These are phyloP conservation scores for Prunus fruticosa DNA, from an alignment of 306 rosid genomes.

Conservation along the genomic window DNA sequence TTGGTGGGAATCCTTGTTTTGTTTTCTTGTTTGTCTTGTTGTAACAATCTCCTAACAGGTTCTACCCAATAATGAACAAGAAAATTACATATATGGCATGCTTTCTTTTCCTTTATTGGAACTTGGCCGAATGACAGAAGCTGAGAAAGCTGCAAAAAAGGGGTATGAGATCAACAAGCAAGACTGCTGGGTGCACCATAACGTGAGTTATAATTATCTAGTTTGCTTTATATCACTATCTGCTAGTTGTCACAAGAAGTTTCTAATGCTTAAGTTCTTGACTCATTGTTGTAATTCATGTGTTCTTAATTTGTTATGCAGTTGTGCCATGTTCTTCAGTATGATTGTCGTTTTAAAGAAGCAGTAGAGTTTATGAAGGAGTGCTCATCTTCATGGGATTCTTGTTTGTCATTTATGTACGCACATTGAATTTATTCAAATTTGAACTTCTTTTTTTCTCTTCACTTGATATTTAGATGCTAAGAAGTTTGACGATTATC, in stretches of 20 bases:
- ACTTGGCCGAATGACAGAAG: conserved; percentile 73
- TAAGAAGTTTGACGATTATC: conserved; percentile 24
- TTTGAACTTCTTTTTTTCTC: not conserved
- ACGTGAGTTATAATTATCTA: conserved; percentile 44
- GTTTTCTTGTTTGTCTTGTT: not conserved
- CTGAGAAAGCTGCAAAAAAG: conserved; percentile 71
- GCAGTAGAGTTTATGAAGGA: conserved; percentile 85
- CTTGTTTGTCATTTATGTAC: conserved; percentile 66
- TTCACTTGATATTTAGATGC: conserved; percentile 16
- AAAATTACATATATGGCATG: conserved; percentile 71
- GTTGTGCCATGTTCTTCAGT: conserved; percentile 91
- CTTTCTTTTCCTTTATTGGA: conserved; percentile 88
- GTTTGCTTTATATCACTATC: not conserved
- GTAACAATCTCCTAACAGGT: conserved; percentile 44
- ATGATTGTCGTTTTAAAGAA: conserved; percentile 66
- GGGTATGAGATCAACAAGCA: conserved; percentile 67
- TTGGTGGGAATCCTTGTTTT: not conserved
- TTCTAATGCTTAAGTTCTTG: conserved; percentile 1
- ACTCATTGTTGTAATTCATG: conserved; percentile 13
- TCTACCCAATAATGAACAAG: conserved; percentile 61
- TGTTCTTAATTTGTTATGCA: conserved; percentile 34
- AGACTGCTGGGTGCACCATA: conserved; percentile 88
- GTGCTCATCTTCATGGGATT: conserved; percentile 72
- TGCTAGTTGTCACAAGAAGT: conserved; percentile 1
- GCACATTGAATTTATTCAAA: conserved; percentile 18